A percentile compares a stretch with the other conserved stretches of the same genome.
phyloP scores from a whole-genome alignment of 2,329 filamentous ascomycete genomes.

The Fusarium incarnatum region DNA sequence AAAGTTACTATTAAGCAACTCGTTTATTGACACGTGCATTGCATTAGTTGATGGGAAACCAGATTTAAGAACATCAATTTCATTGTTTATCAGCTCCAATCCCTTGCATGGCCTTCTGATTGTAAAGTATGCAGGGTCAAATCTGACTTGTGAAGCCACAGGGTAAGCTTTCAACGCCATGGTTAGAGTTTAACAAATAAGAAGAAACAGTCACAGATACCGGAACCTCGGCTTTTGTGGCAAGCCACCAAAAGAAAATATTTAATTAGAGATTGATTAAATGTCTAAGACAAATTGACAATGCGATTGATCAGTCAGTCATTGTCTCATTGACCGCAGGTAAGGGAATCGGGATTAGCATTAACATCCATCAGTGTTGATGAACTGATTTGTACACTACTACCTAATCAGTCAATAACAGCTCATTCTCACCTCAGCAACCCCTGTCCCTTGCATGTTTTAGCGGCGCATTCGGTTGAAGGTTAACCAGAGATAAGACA shows the following conservation, averaged over 20 bases:
- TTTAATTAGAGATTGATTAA: constrained; percentile 13
- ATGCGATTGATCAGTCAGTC: constrained; percentile 6
- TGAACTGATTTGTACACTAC: constrained; percentile 15
- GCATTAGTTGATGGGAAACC: no score
- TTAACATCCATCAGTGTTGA: not conserved
- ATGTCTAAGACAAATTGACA: constrained; percentile 18
- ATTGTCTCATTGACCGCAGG: not conserved
- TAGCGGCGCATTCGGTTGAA: constrained; percentile 15
- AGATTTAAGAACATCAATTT: not conserved
- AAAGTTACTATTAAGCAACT: not conserved
- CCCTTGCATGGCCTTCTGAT: not conserved
- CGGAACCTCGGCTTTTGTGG: constrained; percentile 2
- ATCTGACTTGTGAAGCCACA: not conserved
- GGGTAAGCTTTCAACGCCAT: not conserved
- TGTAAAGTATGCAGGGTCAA: not conserved
- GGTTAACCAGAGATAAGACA: constrained; percentile 17
- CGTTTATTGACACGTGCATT: not conserved
- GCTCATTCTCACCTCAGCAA: not conserved
- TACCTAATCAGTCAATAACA: not conserved
- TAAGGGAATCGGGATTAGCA: constrained; percentile 6
- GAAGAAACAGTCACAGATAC: not conserved
- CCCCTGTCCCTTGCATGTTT: constrained; percentile 15
- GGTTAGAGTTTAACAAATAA: not conserved
- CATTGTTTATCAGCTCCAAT: not conserved
- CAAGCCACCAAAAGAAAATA: constrained; percentile 8